phyloP scores from a whole-genome alignment of 805 yeast genomes.

The Kuraishia cidri region DNA sequence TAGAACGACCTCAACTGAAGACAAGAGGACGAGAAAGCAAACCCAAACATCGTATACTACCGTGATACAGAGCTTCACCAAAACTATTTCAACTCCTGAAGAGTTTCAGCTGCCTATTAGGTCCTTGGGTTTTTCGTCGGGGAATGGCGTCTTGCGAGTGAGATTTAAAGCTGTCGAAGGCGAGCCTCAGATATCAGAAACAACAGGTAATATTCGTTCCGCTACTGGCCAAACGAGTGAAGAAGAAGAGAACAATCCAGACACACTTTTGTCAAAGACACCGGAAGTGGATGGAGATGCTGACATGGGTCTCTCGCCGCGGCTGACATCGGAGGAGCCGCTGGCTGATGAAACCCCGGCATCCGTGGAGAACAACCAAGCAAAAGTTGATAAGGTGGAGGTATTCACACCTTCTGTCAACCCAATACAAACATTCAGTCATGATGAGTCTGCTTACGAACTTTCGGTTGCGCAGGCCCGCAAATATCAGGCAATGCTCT shows the following conservation, averaged over 20 bases:
- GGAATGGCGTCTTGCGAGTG: slow-evolving; percentile 17
- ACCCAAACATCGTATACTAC: no score
- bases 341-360: not conserved
- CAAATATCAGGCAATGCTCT: slow-evolving; percentile 39
- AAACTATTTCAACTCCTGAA: slow-evolving; percentile 7
- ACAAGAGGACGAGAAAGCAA: slow-evolving; percentile 3
- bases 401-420: slow-evolving; percentile 9
- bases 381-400: slow-evolving; percentile 6
- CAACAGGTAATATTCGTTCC: not conserved
- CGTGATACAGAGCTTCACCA: slow-evolving; percentile 15
- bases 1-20: slow-evolving; percentile 3
- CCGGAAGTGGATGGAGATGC: no score
- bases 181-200: not conserved
- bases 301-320: not conserved
- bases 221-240: not conserved
- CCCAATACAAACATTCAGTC: slow-evolving; percentile 6
- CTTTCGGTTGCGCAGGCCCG: slow-evolving; percentile 44
- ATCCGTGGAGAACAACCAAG: not conserved
- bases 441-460: slow-evolving; percentile 30
- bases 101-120: slow-evolving; percentile 13
- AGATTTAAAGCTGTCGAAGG: slow-evolving; percentile 9
- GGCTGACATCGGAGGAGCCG: not conserved
- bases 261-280: no score
- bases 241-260: not conserved
- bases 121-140: slow-evolving; percentile 14